Conservation (phyloP, 2,329 filamentous ascomycete genomes). For the Epichloe sibirici region DNA sequence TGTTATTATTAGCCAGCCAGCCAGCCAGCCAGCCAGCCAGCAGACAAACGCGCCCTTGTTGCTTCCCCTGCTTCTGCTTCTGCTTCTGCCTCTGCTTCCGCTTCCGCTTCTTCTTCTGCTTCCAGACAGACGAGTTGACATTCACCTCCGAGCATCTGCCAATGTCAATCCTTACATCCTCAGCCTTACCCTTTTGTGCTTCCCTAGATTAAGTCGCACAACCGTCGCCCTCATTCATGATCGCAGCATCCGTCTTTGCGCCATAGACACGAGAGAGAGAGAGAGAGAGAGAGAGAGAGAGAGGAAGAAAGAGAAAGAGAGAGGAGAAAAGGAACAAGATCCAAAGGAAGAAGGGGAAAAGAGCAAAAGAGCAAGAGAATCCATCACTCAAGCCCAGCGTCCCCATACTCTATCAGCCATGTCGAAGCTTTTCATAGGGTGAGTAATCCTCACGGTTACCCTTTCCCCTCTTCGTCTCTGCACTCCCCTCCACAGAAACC, state of each 20-base stretch:
- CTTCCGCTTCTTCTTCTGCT: neutral
- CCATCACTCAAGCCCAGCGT: neutral
- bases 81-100: conserved; percentile 1
- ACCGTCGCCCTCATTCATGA: neutral
- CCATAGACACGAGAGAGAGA: conserved; percentile 3
- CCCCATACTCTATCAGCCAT: conserved; percentile 34
- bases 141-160: neutral
- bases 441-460: conserved; percentile 23
- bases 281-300: too few relatives aligned
- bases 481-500: neutral
- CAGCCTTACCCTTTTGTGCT: neutral
- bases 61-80: neutral
- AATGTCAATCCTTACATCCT: conserved; percentile 6
- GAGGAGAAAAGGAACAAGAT: too few relatives aligned
- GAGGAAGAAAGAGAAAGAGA: too few relatives aligned
- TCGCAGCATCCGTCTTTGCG: neutral
- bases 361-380: neutral
- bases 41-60: neutral
- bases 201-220: neutral
- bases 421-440: conserved; percentile 96
- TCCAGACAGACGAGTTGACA: too few relatives aligned
- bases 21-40: too few relatives aligned
- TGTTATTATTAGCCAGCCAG: too few relatives aligned
- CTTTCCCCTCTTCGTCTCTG: conserved; percentile 1
- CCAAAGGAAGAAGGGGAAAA: too few relatives aligned